Percentiles rank a stretch among this genome's conserved stretches.
Evolutionary conservation across 352 stramenopile species (phyloP).

Genomic region (Globisporangium takayamanum): DNA sequence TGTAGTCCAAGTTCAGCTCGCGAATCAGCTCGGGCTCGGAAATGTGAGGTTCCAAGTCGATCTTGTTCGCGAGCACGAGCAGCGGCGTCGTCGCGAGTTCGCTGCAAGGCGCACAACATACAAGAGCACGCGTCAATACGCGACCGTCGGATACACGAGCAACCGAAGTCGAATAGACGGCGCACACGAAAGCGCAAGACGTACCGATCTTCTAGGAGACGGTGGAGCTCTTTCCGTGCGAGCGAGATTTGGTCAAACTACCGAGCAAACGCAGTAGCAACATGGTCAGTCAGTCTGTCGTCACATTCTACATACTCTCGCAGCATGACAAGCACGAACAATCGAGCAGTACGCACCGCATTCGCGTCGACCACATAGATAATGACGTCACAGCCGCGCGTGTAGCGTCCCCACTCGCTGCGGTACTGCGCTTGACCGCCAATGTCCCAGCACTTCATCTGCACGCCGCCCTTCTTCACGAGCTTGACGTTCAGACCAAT

Average conservation of each 20-base stretch:
- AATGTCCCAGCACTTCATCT: constrained; percentile 99
- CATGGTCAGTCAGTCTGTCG: background rate
- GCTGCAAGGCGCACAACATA: constrained; percentile 18
- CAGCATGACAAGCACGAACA: background rate
- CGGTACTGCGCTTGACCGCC: constrained; percentile 96
- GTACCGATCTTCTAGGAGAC: constrained; percentile 92
- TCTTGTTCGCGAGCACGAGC: constrained; percentile 98
- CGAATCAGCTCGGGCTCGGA: constrained; percentile 88
- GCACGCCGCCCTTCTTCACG: constrained; percentile 92
- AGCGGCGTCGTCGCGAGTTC: constrained; percentile 90
- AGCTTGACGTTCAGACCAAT: constrained; percentile 97
- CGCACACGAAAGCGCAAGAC: constrained; percentile 21
- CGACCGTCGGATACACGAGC: background rate
- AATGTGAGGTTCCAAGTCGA: constrained; percentile 94
- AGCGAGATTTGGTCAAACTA: constrained; percentile 92
- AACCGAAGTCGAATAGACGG: background rate
- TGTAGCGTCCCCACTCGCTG: constrained; percentile 91
- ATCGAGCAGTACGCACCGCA: constrained; percentile 54
- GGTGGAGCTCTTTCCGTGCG: constrained; percentile 92
- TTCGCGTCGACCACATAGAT: constrained; percentile 98
- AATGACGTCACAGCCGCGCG: constrained; percentile 97
- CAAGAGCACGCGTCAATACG: background rate
- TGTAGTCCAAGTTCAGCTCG: constrained; percentile 97
- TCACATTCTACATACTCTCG: background rate
- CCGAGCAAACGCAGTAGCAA: background rate